Conservation (phyloP, 805 yeast species). For the Lipomyces yamanashiensis region DNA sequence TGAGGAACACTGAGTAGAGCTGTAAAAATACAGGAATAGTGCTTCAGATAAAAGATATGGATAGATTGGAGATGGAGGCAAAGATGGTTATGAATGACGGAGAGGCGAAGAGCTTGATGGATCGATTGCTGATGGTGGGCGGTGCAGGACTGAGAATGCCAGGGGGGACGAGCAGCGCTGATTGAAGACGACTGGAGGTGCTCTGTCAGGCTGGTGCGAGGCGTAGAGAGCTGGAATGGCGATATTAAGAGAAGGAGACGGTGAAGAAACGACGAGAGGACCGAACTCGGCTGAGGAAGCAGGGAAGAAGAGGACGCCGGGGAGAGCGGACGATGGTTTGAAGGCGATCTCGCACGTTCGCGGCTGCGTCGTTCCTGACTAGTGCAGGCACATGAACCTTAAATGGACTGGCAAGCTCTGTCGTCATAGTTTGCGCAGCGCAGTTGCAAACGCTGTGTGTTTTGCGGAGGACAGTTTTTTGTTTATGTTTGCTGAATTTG, state of each 20-base stretch:
- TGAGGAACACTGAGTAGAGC: too few species aligned
- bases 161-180: not conserved
- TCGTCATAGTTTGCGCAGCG: not conserved
- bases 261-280: not conserved
- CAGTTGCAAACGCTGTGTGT: too few species aligned
- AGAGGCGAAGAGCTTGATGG: not conserved
- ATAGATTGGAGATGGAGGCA: too few species aligned
- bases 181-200: not conserved
- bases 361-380: slow-evolving; percentile 22
- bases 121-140: not conserved
- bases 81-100: not conserved
- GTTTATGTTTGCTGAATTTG: too few species aligned
- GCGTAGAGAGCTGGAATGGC: not conserved
- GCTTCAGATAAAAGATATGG: too few species aligned
- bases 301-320: not conserved
- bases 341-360: not conserved
- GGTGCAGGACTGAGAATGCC: not conserved
- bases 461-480: too few species aligned
- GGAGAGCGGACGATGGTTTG: not conserved
- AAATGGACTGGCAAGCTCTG: not conserved
- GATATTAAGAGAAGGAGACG: not conserved
- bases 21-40: too few species aligned
- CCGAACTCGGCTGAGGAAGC: not conserved
- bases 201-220: not conserved
- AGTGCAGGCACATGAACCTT: slow-evolving; percentile 14